These are phyloP conservation scores for Podospora pseudoanserina DNA, from an alignment of 495 filamentous ascomycete species.

Conservation along the genomic window DNA sequence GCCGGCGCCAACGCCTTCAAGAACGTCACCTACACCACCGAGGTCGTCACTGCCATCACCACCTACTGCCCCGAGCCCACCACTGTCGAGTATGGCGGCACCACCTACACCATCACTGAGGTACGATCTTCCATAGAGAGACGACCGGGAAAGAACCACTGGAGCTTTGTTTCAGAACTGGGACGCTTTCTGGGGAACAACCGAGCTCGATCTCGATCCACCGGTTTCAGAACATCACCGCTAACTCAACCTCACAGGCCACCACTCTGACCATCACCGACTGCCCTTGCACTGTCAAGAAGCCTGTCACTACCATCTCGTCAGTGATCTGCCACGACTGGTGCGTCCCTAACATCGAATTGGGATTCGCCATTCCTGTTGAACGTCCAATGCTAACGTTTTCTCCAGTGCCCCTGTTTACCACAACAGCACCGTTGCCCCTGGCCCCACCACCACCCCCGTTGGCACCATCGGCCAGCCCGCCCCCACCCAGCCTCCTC, in stretches of 20 bases:
- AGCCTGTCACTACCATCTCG: slow-evolving; percentile 61
- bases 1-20: slow-evolving; percentile 56
- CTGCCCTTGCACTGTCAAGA: slow-evolving; percentile 75
- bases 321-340: slow-evolving; percentile 64
- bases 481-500: slow-evolving; percentile 21
- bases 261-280: slow-evolving; percentile 77
- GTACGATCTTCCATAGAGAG: slow-evolving; percentile 29
- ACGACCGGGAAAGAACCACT: neutral
- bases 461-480: slow-evolving; percentile 36
- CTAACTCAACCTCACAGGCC: slow-evolving; percentile 40
- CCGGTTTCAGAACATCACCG: neutral
- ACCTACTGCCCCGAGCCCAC: slow-evolving; percentile 84
- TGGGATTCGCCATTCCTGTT: neutral
- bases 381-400: slow-evolving; percentile 9
- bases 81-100: slow-evolving; percentile 60
- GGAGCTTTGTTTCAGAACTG: neutral
- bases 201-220: neutral
- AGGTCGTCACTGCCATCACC: slow-evolving; percentile 74
- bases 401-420: slow-evolving; percentile 23
- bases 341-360: slow-evolving; percentile 38
- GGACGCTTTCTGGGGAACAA: neutral
- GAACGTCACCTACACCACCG: slow-evolving; percentile 61
- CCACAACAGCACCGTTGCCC: slow-evolving; percentile 34
- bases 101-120: slow-evolving; percentile 78
- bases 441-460: slow-evolving; percentile 30